Base-by-base conservation (phyloP, 2,329 filamentous ascomycete species). In the Claviceps maximensis region DNA sequence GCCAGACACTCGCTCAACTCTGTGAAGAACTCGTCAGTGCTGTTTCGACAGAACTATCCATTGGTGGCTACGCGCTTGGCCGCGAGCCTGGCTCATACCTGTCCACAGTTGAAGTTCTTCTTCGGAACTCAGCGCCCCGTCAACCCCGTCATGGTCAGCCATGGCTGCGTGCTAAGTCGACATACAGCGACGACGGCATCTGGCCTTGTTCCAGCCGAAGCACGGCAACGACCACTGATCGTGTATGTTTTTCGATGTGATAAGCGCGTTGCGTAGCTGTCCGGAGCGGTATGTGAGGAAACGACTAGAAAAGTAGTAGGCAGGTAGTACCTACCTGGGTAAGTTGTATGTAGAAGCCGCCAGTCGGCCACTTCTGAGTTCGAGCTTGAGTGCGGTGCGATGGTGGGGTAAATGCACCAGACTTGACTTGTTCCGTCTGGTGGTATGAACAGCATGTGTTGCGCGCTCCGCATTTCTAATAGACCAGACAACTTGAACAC, bases 81-180 rank as follows among this genome's bases (percentile, higher is more conserved):
- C 13, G 23, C 46, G 17, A 49, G 15, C 17, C 29, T 19, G 4
- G 36, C 51, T 65, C 69, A 59, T 60, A 95, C 90, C 87, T 70
- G 83, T 77, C 91, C 89, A 96, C 73, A 95, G 89, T 71, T 90
- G 84, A 68, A 89, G 80, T 72, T 89, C 87, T 69, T 82, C 84
- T 70, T 90, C 85, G 69, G 87, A 77, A 65, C 49, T 52, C 49
- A 52, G 23, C 17, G 75, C 77, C 69, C 80, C 78, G 62, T 77
- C 78, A 64, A 79, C 55, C 54, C 63, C 64, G 55, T 89, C 84
- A 71, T 81, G 79, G 72, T 86, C 72, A 62, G 73, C 71, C 76
- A 79, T 79, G 63, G 61, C 74, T 63, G 60, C 62, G 60, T 58
- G 59, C 62, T 58, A 54, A 54, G 54, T 58, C 57, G 51, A 57